These are phyloP conservation scores for Bimuria novae-zelandiae DNA, from an alignment of 2,329 filamentous ascomycete genomes.

Conservation along the genomic window DNA sequence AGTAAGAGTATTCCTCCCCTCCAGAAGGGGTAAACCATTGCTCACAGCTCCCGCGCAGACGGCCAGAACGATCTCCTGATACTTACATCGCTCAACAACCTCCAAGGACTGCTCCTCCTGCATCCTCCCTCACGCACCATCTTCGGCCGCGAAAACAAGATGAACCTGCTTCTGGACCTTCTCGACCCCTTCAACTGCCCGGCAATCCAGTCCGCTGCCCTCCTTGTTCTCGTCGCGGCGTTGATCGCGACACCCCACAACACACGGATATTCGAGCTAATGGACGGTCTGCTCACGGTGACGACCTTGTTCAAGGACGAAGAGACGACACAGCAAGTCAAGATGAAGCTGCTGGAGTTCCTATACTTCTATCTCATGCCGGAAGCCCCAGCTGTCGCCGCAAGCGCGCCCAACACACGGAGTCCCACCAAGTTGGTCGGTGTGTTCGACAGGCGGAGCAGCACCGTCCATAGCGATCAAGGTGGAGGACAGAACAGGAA, in stretches of 20 bases:
- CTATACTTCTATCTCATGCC: conserved; percentile 99
- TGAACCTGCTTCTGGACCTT: conserved; percentile 95
- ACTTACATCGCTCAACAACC: conserved; percentile 81
- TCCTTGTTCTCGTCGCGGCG: conserved; percentile 87
- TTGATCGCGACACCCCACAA: conserved; percentile 85
- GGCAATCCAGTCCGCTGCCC: conserved; percentile 85
- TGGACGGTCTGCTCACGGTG: conserved; percentile 89
- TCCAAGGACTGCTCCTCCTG: conserved; percentile 84
- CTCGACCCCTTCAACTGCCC: conserved; percentile 89
- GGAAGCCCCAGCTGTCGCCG: conserved; percentile 64
- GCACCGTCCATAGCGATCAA: conserved; percentile 34
- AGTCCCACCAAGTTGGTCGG: conserved; percentile 40
- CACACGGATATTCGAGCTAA: conserved; percentile 86
- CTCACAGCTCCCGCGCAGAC: conserved; percentile 49
- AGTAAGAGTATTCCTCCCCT: conserved; percentile 44
- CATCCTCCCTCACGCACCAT: conserved; percentile 88
- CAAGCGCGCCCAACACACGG: conserved; percentile 46
- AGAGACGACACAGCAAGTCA: conserved; percentile 83
- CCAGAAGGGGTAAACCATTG: not conserved
- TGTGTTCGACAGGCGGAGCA: conserved; percentile 40
- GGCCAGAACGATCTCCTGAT: conserved; percentile 88
- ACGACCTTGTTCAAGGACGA: conserved; percentile 92
- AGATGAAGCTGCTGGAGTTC: conserved; percentile 95
- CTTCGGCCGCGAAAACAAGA: conserved; percentile 87
- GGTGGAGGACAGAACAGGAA: conserved; percentile 32